Base-by-base conservation (phyloP, 2,329 filamentous ascomycete species). In the Claviceps citrina region DNA sequence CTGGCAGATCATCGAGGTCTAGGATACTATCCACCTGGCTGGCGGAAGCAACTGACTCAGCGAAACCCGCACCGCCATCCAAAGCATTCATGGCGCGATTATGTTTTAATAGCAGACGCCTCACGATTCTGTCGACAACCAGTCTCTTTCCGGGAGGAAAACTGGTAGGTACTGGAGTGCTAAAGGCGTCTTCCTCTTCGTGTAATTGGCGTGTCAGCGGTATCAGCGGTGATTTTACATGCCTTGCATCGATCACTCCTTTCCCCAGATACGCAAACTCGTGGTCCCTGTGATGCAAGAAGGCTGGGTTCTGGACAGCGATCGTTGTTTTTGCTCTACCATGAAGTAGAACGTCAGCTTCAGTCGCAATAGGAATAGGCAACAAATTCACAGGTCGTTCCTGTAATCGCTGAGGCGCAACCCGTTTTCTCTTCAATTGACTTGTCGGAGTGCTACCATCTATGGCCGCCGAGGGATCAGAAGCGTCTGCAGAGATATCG, bases 61-160 rank as follows among this genome's bases (percentile, higher is more conserved):
- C 33, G 7, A 31, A 8, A 6, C 16, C 19, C 25, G 19, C 19
- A 15, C 28, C 31, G 25, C 22, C 8, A 18, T 40, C 33, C n/a
- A 25, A 26, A 31, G 34, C 31, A 20, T 40, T 24, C 4, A 36
- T 28, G 13, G 33, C 44, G 10, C 40, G 45, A 31, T 47, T 46
- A 26, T 57, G 59, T n/a, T 45, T 51, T 0, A 41, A 27, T 6
- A 73, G 50, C 22, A 65, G 56, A 20, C 54, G 55, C 44, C 58
- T 65, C 46, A 72, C 60, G 0, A 54, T 49, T 5, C 48, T 54
- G 40, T 65, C 49, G 3, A 68, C 62, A 39, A 65, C 68, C 2
- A 63, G 48, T 31, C 65, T 61, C 25, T 61, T 64, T 0, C 68
- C 70, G 5, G 54, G 53, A 2, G 66, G 62, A 1, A 67, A 49